These are phyloP conservation scores for Amoeboaphelidium protococcarum DNA, from an alignment of 371 early-diverging fungal species.

Conservation along the genomic window DNA sequence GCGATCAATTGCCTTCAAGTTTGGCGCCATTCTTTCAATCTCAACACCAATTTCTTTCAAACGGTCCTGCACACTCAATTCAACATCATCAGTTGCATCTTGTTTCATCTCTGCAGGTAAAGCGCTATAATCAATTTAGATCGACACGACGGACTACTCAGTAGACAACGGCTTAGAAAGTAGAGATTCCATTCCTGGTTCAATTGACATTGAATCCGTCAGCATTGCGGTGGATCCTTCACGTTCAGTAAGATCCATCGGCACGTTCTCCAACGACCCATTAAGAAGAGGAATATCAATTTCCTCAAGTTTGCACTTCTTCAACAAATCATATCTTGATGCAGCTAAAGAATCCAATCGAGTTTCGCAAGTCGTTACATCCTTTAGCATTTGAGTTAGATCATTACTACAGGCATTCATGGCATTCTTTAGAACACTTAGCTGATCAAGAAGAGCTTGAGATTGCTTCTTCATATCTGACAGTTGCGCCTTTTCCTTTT, in stretches of 20 bases:
- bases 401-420: not conserved
- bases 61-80: constrained; percentile 35
- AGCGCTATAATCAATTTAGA: not conserved
- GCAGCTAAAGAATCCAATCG: constrained; percentile 29
- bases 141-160: no score
- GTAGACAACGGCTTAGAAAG: no score
- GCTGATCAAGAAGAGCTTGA: no score
- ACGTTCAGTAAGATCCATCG: constrained; percentile 33
- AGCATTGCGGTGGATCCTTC: no score
- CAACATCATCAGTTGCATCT: constrained; percentile 22
- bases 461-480: no score
- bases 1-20: constrained; percentile 52
- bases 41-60: constrained; percentile 32
- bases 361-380: constrained; percentile 11
- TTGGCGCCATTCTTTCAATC: constrained; percentile 66
- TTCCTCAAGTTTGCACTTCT: constrained; percentile 70
- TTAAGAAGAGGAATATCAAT: constrained; percentile 45
- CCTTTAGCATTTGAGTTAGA: constrained; percentile 22
- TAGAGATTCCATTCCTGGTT: no score
- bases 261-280: constrained; percentile 35
- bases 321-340: constrained; percentile 44
- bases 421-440: constrained; percentile 1
- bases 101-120: constrained; percentile 2
- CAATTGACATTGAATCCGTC: no score
- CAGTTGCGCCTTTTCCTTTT: no score